Conservation (phyloP, 1,284 basidiomycete species). For the Ganoderma multipileum region DNA sequence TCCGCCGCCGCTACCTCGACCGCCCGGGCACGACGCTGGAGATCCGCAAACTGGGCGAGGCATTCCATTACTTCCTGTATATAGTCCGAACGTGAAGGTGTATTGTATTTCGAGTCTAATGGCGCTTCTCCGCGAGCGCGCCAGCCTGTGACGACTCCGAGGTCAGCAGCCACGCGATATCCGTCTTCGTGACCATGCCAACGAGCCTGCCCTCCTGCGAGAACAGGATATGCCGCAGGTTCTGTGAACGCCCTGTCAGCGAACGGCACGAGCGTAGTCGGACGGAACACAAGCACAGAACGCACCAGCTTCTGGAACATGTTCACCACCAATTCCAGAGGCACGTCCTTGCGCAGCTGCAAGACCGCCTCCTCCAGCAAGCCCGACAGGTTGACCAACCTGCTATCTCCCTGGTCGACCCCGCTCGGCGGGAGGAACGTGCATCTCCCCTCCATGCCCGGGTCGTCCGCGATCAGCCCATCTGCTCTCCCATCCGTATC, state of each 20-base stretch:
- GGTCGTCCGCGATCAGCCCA: slow-evolving; percentile 41
- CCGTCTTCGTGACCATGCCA: slow-evolving; percentile 73
- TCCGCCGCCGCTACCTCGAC: slow-evolving; percentile 75
- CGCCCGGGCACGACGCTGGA: slow-evolving; percentile 63
- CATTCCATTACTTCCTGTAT: slow-evolving; percentile 90
- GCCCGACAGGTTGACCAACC: slow-evolving; percentile 53
- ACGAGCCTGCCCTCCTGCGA: slow-evolving; percentile 63
- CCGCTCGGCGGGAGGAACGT: slow-evolving; percentile 42
- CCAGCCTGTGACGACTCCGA: slow-evolving; percentile 61
- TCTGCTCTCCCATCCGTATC: slow-evolving; percentile 30
- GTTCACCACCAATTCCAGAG: slow-evolving; percentile 71
- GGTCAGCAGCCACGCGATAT: slow-evolving; percentile 67
- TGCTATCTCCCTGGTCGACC: slow-evolving; percentile 30
- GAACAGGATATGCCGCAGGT: slow-evolving; percentile 71
- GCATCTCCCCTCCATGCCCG: slow-evolving; percentile 43
- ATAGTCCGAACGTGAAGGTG: slow-evolving; percentile 40
- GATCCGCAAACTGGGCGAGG: slow-evolving; percentile 73
- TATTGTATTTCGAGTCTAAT: slow-evolving; percentile 9
- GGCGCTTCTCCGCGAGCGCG: slow-evolving; percentile 41
- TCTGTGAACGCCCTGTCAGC: slow-evolving; percentile 46
- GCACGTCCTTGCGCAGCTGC: slow-evolving; percentile 70
- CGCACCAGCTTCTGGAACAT: slow-evolving; percentile 77
- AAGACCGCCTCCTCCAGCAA: slow-evolving; percentile 65
- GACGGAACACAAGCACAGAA: slow-evolving; percentile 16
- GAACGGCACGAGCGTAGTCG: neutral